Evolutionary conservation across 2,329 filamentous ascomycete species (phyloP).

Genomic region (Arthroderma sp.): DNA sequence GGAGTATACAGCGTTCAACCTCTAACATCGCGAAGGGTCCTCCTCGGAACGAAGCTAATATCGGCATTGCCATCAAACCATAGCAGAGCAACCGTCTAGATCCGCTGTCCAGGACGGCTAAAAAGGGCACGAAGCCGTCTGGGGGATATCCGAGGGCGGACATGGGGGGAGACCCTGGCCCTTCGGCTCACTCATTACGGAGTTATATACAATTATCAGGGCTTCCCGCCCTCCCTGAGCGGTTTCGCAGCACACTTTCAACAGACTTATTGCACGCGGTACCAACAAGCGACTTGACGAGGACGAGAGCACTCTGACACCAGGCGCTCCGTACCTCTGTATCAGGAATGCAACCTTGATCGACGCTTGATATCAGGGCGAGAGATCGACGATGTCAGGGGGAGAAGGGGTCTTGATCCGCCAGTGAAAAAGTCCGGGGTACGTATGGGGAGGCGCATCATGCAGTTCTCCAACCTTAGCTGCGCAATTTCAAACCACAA

Average conservation of each 20-base stretch:
- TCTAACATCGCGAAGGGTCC: not conserved
- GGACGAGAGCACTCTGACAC: not conserved
- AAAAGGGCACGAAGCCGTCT: not conserved
- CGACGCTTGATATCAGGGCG: not conserved
- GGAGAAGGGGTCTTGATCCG: too few species aligned
- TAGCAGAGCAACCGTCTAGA: not conserved
- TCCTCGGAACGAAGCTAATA: not conserved
- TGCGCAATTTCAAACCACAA: not conserved
- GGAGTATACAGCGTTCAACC: not conserved
- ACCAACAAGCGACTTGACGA: not conserved
- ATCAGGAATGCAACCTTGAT: not conserved
- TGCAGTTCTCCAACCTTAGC: slow-evolving; percentile 5
- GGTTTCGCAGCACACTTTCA: not conserved
- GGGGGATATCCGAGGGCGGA: not conserved
- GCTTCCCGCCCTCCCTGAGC: not conserved
- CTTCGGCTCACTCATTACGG: not conserved
- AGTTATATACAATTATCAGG: not conserved
- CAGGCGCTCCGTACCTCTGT: not conserved
- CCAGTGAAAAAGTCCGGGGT: not conserved
- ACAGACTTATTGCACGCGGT: not conserved
- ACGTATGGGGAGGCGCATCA: not conserved
- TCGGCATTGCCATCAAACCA: not conserved
- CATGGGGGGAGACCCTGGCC: not conserved
- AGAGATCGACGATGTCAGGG: not conserved
- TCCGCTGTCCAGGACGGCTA: not conserved